Conservation (phyloP, 192 early-diverging fungal genomes). For the Dimargaris xerosporica region DNA sequence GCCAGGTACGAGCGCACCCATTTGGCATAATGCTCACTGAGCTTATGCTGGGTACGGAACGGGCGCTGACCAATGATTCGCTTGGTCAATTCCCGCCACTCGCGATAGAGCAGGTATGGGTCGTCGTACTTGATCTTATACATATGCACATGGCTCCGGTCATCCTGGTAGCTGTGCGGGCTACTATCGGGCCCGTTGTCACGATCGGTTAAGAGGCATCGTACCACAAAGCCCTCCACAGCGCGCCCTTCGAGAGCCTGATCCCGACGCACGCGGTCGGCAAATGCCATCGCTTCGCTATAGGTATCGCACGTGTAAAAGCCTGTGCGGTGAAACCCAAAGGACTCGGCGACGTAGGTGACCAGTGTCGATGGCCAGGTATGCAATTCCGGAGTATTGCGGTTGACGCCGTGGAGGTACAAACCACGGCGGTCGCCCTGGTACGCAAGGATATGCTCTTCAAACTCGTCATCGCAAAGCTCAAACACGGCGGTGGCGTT, state of each 20-base stretch:
- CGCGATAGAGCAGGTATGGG: constrained; percentile 86
- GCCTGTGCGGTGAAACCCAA: constrained; percentile 51
- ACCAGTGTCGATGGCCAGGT: constrained; percentile 54
- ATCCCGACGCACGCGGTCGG: constrained; percentile 43
- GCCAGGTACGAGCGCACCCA: constrained; percentile 54
- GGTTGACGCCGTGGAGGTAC: constrained; percentile 83
- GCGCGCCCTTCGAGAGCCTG: constrained; percentile 51
- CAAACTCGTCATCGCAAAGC: constrained; percentile 90
- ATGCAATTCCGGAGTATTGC: constrained; percentile 52
- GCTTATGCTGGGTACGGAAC: constrained; percentile 28
- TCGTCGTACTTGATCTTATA: constrained; percentile 96
- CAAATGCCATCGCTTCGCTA: constrained; percentile 48
- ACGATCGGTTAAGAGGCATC: too few relatives aligned
- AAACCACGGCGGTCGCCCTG: constrained; percentile 58
- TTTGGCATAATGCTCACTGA: constrained; percentile 53
- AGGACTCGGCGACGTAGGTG: constrained; percentile 42
- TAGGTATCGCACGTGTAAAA: constrained; percentile 35
- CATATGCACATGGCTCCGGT: constrained; percentile 32
- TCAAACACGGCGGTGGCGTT: constrained; percentile 68
- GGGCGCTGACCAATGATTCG: constrained; percentile 29
- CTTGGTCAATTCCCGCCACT: constrained; percentile 91
- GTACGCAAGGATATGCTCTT: constrained; percentile 89
- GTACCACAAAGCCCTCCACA: constrained; percentile 86
- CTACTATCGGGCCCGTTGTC: too few relatives aligned
- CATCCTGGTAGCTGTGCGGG: too few relatives aligned